These are phyloP conservation scores for Fusarium sp. DNA, from an alignment of 2,329 filamentous ascomycete species.

Conservation along the genomic window DNA sequence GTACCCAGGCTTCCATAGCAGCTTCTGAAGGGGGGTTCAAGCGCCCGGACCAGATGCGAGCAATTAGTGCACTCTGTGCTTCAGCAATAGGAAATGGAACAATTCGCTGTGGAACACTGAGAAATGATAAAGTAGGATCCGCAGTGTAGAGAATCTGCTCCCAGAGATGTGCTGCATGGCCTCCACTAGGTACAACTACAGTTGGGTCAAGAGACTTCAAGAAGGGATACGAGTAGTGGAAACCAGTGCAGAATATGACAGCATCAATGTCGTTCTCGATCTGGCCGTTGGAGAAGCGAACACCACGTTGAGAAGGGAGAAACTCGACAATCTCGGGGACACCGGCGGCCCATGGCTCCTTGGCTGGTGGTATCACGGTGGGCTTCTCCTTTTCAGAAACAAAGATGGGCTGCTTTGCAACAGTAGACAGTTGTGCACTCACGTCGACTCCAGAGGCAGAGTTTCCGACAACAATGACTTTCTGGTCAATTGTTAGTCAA, in stretches of 20 bases:
- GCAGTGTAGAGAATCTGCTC: constrained; percentile 75
- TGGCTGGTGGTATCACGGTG: constrained; percentile 41
- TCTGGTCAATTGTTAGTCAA: constrained; percentile 56
- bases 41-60: constrained; percentile 72
- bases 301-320: constrained; percentile 55
- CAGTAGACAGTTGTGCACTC: constrained; percentile 68
- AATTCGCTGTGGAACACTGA: constrained; percentile 72
- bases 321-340: constrained; percentile 60
- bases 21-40: constrained; percentile 62
- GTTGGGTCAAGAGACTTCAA: constrained; percentile 56
- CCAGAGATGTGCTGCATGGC: constrained; percentile 74
- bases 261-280: constrained; percentile 74
- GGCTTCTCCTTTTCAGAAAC: constrained; percentile 58
- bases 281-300: constrained; percentile 71
- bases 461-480: constrained; percentile 74
- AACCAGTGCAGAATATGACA: constrained; percentile 86
- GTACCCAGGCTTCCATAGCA: constrained; percentile 73
- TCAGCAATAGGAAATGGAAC: constrained; percentile 79
- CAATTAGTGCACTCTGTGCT: constrained; percentile 73
- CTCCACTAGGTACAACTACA: constrained; percentile 69
- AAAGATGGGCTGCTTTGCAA: constrained; percentile 66
- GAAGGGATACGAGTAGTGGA: constrained; percentile 85
- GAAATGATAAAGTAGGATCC: constrained; percentile 73
- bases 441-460: constrained; percentile 79
- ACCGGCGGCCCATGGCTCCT: constrained; percentile 47